These are phyloP conservation scores for Serendipita indica DNA, from an alignment of 768 basidiomycete genomes.

Conservation along the genomic window DNA sequence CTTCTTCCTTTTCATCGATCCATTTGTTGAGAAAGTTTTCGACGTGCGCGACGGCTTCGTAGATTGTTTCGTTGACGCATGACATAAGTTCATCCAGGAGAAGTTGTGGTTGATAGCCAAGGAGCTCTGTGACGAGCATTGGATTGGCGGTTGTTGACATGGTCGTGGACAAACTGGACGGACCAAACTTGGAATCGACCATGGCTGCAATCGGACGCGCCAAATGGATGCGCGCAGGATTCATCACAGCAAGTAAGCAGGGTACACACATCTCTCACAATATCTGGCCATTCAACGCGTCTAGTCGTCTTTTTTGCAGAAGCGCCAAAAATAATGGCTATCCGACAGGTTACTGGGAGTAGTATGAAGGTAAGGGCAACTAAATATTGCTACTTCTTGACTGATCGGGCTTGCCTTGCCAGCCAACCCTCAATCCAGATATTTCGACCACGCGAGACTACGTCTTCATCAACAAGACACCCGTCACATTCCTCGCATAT, in stretches of 20 bases:
- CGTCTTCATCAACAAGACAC: conserved; percentile 1
- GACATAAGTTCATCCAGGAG: conserved; percentile 80
- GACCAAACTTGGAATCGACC: background rate
- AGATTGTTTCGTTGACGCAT: conserved; percentile 63
- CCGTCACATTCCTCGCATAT: background rate
- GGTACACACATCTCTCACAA: background rate
- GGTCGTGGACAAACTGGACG: background rate
- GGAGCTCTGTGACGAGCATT: conserved; percentile 35
- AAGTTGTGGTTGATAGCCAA: conserved; percentile 73
- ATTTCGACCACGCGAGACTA: background rate
- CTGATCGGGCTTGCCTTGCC: background rate
- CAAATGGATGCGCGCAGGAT: background rate
- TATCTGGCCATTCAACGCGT: background rate
- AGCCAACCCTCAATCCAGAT: conserved; percentile 3
- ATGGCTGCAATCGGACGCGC: background rate
- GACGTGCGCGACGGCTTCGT: conserved; percentile 63
- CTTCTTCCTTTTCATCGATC: conserved; percentile 49
- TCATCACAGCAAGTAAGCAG: background rate
- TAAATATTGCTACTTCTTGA: background rate
- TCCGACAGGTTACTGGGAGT: background rate
- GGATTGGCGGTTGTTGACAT: background rate
- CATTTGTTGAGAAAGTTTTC: conserved; percentile 62
- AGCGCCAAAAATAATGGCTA: background rate
- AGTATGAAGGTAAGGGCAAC: conserved; percentile 3
- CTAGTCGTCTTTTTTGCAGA: background rate